Percentiles rank a stretch among this genome's conserved stretches.
Evolutionary conservation across 1,139 yeast species (phyloP).

Genomic region (Zygosaccharomyces pseudobailii): DNA sequence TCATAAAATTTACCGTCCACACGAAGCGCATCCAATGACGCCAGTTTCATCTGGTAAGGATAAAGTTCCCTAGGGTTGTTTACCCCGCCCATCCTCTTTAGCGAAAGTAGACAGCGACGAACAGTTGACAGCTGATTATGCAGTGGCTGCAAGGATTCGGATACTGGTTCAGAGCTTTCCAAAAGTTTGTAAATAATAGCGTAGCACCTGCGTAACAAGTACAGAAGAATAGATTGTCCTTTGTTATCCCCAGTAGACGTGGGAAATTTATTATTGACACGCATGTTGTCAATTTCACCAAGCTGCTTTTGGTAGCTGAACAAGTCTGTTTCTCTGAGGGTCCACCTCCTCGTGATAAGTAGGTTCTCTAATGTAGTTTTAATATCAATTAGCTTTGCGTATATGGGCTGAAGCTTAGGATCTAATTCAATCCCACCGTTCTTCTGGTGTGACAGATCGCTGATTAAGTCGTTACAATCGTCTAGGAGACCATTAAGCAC

Average conservation of each 20-base stretch:
- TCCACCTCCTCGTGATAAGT: constrained; percentile 91
- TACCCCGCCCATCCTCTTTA: constrained; percentile 88
- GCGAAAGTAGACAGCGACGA: constrained; percentile 80
- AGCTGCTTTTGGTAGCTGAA: constrained; percentile 73
- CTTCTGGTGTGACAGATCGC: constrained; percentile 63
- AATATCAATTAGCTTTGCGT: constrained; percentile 53
- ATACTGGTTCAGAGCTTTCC: constrained; percentile 91
- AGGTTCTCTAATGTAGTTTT: constrained; percentile 74
- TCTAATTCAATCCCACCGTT: constrained; percentile 43
- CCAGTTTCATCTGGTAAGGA: constrained; percentile 92
- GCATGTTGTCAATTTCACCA: constrained; percentile 63
- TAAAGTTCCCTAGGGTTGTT: constrained; percentile 81
- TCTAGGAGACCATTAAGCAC: constrained; percentile 70
- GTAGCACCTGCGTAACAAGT: constrained; percentile 81
- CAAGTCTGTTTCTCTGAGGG: constrained; percentile 89
- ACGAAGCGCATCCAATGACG: constrained; percentile 80
- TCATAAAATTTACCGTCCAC: constrained; percentile 81
- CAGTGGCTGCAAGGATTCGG: constrained; percentile 86
- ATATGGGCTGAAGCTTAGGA: constrained; percentile 45
- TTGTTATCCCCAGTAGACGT: constrained; percentile 33
- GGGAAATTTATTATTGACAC: constrained; percentile 56
- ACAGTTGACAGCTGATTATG: constrained; percentile 92
- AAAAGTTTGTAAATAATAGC: constrained; percentile 81
- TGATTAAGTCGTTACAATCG: constrained; percentile 71
- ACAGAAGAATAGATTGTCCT: constrained; percentile 67